A percentile compares a stretch with the other conserved stretches of the same genome.
phyloP scores from a whole-genome alignment of 495 filamentous ascomycete genomes.

The Talaromyces liani region DNA sequence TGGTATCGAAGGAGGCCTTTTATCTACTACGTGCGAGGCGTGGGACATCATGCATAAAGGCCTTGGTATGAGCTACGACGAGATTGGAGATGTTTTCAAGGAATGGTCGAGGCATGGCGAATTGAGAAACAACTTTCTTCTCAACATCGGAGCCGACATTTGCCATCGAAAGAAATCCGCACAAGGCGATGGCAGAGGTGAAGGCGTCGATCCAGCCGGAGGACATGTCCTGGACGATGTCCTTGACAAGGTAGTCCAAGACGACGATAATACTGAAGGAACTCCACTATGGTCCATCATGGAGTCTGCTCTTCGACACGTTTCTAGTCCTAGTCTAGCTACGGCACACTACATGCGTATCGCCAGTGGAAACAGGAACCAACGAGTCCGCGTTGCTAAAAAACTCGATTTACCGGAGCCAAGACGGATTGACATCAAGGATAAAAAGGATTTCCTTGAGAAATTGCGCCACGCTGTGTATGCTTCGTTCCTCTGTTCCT shows the following conservation, averaged over 20 bases:
- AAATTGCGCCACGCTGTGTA: conserved; percentile 55
- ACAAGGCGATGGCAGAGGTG: conserved; percentile 34
- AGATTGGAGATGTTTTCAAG: conserved; percentile 54
- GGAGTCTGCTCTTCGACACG: conserved; percentile 55
- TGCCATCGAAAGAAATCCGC: conserved; percentile 37
- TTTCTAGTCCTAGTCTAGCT: conserved; percentile 58
- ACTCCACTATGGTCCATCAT: conserved; percentile 59
- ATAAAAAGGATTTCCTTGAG: conserved; percentile 47
- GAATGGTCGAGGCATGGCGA: conserved; percentile 55
- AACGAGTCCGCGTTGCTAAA: conserved; percentile 40
- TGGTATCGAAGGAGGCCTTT: conserved; percentile 69
- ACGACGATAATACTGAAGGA: conserved; percentile 59
- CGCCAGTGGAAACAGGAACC: conserved; percentile 53
- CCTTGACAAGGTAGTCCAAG: conserved; percentile 71
- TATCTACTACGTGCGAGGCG: conserved; percentile 52
- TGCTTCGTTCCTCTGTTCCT: conserved; percentile 53
- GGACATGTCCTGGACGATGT: conserved; percentile 55
- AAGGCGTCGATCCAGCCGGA: conserved; percentile 21
- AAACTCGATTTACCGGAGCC: conserved; percentile 35
- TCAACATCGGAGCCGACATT: conserved; percentile 58
- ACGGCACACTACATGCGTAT: conserved; percentile 59
- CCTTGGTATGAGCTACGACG: conserved; percentile 52
- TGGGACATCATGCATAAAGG: conserved; percentile 58
- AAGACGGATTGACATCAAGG: conserved; percentile 32
- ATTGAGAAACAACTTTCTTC: conserved; percentile 52